Evolutionary conservation across 768 basidiomycete species (phyloP).

Genomic region (Dacryopinax primogenitus): DNA sequence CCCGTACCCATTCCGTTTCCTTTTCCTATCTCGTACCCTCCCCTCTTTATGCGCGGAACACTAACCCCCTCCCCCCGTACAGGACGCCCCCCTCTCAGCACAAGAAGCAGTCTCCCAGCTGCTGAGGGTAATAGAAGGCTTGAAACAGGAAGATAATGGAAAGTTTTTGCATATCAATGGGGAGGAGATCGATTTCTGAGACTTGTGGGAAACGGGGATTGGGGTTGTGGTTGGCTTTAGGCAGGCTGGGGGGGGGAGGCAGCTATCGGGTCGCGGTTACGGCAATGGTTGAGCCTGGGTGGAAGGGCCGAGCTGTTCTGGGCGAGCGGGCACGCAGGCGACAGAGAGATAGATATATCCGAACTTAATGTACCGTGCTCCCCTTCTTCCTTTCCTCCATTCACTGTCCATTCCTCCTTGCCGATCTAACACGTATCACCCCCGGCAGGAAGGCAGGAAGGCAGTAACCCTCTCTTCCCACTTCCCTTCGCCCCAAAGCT

Average conservation of each 20-base stretch:
- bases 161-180: slow-evolving; percentile 5
- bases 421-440: too few relatives aligned
- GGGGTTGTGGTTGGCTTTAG: too few relatives aligned
- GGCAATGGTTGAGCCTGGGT: too few relatives aligned
- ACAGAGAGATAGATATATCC: too few relatives aligned
- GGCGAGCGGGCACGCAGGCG: too few relatives aligned
- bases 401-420: background rate
- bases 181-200: slow-evolving; percentile 6
- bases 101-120: background rate
- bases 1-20: background rate
- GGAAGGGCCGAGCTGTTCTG: too few relatives aligned
- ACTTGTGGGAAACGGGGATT: too few relatives aligned
- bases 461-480: too few relatives aligned
- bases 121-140: background rate
- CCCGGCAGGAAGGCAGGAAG: too few relatives aligned
- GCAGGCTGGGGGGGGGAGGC: background rate
- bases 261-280: too few relatives aligned
- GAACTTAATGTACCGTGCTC: background rate
- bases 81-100: slow-evolving; percentile 1
- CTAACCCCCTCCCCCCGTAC: background rate
- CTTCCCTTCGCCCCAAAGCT: too few relatives aligned
- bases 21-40: background rate
- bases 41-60: background rate
- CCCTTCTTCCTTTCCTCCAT: background rate
- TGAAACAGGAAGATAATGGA: background rate